Conservation (phyloP, 257 asterid species). For the Mentha longifolia region DNA sequence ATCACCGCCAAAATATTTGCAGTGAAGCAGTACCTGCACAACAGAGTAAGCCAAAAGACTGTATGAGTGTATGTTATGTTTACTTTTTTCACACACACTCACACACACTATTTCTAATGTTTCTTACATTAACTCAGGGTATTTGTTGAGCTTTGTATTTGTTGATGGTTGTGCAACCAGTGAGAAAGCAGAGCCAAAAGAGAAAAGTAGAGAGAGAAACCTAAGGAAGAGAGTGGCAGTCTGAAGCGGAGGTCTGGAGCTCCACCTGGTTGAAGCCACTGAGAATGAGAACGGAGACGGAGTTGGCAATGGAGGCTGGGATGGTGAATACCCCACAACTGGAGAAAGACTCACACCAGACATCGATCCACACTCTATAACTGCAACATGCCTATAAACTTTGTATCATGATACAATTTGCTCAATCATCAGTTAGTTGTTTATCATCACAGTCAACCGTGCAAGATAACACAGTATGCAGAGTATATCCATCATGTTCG, state of each 20-base stretch:
- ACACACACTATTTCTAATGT: neutral
- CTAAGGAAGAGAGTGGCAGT: conserved; percentile 23
- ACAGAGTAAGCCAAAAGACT: neutral
- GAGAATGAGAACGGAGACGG: conserved; percentile 35
- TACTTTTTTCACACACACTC: neutral
- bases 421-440: neutral
- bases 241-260: conserved; percentile 26
- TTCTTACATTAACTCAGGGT: conserved; percentile 32
- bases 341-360: conserved; percentile 26
- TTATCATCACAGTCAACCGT: neutral
- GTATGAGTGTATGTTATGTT: too few species aligned
- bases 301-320: conserved; percentile 27
- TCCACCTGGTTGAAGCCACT: conserved; percentile 30
- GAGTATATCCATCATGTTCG: neutral
- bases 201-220: conserved; percentile 20
- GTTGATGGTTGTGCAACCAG: conserved; percentile 25
- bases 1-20: conserved; percentile 15
- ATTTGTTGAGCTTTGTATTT: conserved; percentile 10
- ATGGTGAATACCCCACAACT: conserved; percentile 22
- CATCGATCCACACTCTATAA: conserved; percentile 23
- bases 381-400: neutral
- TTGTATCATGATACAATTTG: neutral
- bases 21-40: conserved; percentile 29
- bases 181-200: conserved; percentile 26
- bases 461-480: neutral